Evolutionary conservation across 1,284 basidiomycete genomes (phyloP).

Genomic region (Pseudozyma thailandica): DNA sequence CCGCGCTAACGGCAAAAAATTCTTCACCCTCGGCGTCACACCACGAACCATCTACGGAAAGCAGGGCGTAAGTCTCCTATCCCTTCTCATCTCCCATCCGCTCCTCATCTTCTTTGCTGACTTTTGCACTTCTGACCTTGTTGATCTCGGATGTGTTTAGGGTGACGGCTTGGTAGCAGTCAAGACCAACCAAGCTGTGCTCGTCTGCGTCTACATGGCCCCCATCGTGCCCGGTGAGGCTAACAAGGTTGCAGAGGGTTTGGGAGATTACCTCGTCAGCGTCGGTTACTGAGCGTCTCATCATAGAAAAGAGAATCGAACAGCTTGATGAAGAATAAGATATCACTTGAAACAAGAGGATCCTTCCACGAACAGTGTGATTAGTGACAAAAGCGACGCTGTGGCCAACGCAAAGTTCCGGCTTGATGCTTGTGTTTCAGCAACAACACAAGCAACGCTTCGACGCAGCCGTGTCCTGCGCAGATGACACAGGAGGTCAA

Average conservation of each 20-base stretch:
- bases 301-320: too few relatives aligned
- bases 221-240: constrained; percentile 78
- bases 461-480: too few relatives aligned
- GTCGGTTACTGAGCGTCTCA: constrained; percentile 63
- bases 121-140: neutral
- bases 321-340: too few relatives aligned
- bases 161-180: constrained; percentile 82
- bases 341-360: neutral
- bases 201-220: constrained; percentile 81
- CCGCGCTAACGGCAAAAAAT: constrained; percentile 80
- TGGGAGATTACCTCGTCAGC: constrained; percentile 64
- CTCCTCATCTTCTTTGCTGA: neutral
- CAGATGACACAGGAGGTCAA: too few relatives aligned
- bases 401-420: too few relatives aligned
- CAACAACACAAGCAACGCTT: too few relatives aligned
- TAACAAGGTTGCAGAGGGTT: constrained; percentile 76
- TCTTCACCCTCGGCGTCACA: constrained; percentile 77
- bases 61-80: constrained; percentile 75
- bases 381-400: too few relatives aligned
- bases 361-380: neutral
- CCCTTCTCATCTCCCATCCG: neutral
- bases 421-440: too few relatives aligned
- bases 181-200: constrained; percentile 87
- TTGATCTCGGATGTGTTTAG: constrained; percentile 70
- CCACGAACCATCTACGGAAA: constrained; percentile 80